Conservation (phyloP, 1,284 basidiomycete genomes). For the Sanghuangporus weigelae region DNA sequence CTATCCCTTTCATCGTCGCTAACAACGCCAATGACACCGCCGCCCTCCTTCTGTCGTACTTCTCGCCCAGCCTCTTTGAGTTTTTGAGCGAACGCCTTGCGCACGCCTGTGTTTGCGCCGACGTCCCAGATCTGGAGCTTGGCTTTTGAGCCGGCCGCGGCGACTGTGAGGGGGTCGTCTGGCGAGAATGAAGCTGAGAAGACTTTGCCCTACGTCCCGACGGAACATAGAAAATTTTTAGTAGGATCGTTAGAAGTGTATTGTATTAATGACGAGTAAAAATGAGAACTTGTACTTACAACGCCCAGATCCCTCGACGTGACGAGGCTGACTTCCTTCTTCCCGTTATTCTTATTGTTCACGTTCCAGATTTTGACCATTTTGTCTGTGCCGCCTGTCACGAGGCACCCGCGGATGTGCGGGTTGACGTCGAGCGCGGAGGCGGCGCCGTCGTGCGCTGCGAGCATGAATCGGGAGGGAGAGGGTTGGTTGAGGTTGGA, state of each 20-base stretch:
- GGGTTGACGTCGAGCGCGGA: slow-evolving; percentile 90
- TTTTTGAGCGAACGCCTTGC: slow-evolving; percentile 76
- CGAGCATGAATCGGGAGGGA: slow-evolving; percentile 80
- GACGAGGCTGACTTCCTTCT: slow-evolving; percentile 82
- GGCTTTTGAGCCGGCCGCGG: slow-evolving; percentile 90
- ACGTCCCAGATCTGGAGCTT: slow-evolving; percentile 95
- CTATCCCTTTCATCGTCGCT: slow-evolving; percentile 61
- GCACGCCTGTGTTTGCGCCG: slow-evolving; percentile 68
- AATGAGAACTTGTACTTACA: slow-evolving; percentile 43
- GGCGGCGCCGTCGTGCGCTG: slow-evolving; percentile 94
- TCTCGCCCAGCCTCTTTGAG: slow-evolving; percentile 61
- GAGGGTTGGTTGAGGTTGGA: slow-evolving; percentile 50
- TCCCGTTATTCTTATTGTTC: slow-evolving; percentile 55
- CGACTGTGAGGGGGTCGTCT: slow-evolving; percentile 90
- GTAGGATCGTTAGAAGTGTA: slow-evolving; percentile 4
- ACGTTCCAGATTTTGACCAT: slow-evolving; percentile 95
- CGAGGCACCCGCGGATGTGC: slow-evolving; percentile 86
- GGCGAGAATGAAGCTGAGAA: slow-evolving; percentile 91
- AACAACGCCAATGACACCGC: slow-evolving; percentile 65
- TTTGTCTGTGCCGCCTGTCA: slow-evolving; percentile 93
- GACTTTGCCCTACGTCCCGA: slow-evolving; percentile 77
- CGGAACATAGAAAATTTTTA: slow-evolving; percentile 4
- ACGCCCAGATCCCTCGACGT: slow-evolving; percentile 90
- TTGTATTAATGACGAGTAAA: slow-evolving; percentile 7
- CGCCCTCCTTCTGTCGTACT: slow-evolving; percentile 52